Base-by-base conservation (phyloP, 2,329 filamentous ascomycete species). In the Cryphonectria nitschkei region DNA sequence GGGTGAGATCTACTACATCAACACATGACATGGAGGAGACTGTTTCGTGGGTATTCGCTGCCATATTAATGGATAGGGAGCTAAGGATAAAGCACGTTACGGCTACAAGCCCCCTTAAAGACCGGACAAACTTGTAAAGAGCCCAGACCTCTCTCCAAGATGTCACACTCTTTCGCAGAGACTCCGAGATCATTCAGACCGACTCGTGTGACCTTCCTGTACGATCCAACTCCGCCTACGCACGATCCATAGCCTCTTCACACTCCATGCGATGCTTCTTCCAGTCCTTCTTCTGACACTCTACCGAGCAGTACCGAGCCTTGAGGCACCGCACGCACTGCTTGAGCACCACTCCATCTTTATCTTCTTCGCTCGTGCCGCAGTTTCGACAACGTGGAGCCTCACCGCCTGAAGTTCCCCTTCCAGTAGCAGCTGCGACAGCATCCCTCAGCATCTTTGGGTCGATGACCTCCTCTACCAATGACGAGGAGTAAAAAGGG, bases 211-310 rank as follows among this genome's bases (percentile, higher is more conserved):
- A 4, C 9, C 19, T 19, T 8, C 13, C 32, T 32, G 3, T 3
- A 32, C 79, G 98, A 99, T 80, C 98, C 95, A 81, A 2, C 6
- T 3, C 1, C 34, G 58, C 32, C 34, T 61, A 61, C 58, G 1
- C 6, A n/a, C 22, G 19, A 3, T 41, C 22, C n/a, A 2, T 41
- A 41, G 64, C 61, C 46, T 76, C 77, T 65, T 76, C 74, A 65
- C 84, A 86, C 73, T 83, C 82, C 71, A 77, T 79, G 52, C 81
- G 78, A 75, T 89, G 87, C 75, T 79, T 83, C 74, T 82, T 84
- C 87, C 87, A 89, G 70, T 88, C 84, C 73, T 78, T 80, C 76
- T 81, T 83, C 80, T 89, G 87, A 68, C 87, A 90, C 65, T 84
- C 82, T 0, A 69, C 70, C 3, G 83, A 85, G 76, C 87, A 90